Conservation (phyloP, 371 early-diverging fungal genomes). For the Fennellomyces sp. region DNA sequence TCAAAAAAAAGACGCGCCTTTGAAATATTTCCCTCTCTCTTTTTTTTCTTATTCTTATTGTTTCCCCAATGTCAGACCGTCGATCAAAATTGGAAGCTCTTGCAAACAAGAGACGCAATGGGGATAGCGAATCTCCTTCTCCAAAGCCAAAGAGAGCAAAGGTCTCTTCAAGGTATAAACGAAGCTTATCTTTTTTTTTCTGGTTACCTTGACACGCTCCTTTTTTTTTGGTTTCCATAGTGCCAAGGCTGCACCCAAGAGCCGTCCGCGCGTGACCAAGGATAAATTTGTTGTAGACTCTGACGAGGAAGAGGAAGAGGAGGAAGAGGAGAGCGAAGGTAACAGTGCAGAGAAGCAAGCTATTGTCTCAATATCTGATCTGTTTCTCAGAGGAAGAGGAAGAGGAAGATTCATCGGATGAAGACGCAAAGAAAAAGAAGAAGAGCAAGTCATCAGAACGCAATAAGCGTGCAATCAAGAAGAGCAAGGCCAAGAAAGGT, state of each 20-base stretch:
- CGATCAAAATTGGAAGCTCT: constrained; percentile 22
- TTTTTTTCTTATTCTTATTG: not conserved
- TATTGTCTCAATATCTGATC: too few species aligned
- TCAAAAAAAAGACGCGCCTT: not conserved
- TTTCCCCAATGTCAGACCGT: constrained; percentile 20
- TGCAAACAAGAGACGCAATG: constrained; percentile 19
- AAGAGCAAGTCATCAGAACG: constrained; percentile 3
- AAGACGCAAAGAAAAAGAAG: constrained; percentile 28
- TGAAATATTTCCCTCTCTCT: not conserved
- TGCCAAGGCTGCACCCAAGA: constrained; percentile 9
- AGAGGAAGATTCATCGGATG: constrained; percentile 29
- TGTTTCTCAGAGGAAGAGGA: too few species aligned
- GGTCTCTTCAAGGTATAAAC: constrained; percentile 3
- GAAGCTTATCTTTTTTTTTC: not conserved
- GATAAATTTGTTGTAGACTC: constrained; percentile 19
- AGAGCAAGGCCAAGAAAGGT: constrained; percentile 12
- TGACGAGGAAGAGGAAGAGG: constrained; percentile 27
- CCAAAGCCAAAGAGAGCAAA: constrained; percentile 17
- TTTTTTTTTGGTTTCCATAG: not conserved
- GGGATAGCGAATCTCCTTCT: constrained; percentile 4
- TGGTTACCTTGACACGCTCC: not conserved
- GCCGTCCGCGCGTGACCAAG: not conserved
- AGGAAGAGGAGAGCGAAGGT: constrained; percentile 20
- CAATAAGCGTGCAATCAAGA: constrained; percentile 8
- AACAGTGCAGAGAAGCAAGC: too few species aligned